A percentile compares a stretch with the other conserved stretches of the same genome.
Evolutionary conservation across 225 moss, liverwort and hornwort genomes (phyloP).

Genomic region (Pseudisothecium myosuroides): DNA sequence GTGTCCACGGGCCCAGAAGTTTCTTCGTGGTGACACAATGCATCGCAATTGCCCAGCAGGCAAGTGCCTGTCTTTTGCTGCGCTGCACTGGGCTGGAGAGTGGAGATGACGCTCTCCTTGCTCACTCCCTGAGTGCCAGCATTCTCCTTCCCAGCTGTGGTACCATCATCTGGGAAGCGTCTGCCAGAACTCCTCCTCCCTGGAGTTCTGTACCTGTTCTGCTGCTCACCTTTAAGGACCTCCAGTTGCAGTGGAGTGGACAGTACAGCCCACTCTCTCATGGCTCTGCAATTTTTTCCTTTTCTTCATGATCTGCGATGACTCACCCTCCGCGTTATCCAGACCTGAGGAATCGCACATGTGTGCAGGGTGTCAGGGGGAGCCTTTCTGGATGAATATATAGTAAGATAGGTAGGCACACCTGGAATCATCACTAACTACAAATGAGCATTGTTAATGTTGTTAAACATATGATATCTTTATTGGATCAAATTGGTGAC

Average conservation of each 20-base stretch:
- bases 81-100: no score
- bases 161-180: background rate
- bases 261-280: background rate
- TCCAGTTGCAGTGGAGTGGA: background rate
- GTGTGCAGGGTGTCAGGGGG: background rate
- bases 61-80: no score
- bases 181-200: background rate
- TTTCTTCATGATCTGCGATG: background rate
- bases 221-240: background rate
- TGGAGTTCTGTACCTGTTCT: background rate
- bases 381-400: background rate
- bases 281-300: background rate
- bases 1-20: no score
- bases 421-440: background rate
- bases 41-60: no score
- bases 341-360: background rate
- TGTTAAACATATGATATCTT: background rate
- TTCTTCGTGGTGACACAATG: no score
- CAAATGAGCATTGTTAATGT: background rate
- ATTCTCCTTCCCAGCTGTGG: background rate
- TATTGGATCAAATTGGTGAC: background rate
- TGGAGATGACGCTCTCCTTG: no score
- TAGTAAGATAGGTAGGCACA: background rate
- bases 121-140: background rate
- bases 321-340: background rate